These are phyloP conservation scores for Arthrobotrys entomopaga DNA, from an alignment of 2,329 filamentous ascomycete genomes.

Conservation along the genomic window DNA sequence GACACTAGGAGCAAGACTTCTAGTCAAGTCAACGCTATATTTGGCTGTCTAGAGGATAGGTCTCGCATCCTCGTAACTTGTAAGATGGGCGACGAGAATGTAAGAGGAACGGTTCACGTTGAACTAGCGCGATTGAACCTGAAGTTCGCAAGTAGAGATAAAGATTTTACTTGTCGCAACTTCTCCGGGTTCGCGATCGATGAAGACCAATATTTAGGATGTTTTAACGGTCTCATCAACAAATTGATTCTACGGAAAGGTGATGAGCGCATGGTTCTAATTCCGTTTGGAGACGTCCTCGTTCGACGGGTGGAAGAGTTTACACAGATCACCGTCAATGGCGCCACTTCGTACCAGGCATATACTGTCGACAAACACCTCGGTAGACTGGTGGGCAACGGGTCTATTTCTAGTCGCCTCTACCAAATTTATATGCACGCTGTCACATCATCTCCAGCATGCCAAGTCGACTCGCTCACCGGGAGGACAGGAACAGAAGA, in stretches of 20 bases:
- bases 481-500: slow-evolving; percentile 68
- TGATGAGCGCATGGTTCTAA: slow-evolving; percentile 58
- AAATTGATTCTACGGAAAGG: slow-evolving; percentile 65
- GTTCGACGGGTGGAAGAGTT: slow-evolving; percentile 7
- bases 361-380: slow-evolving; percentile 67
- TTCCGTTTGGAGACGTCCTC: slow-evolving; percentile 32
- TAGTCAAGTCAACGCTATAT: slow-evolving; percentile 59
- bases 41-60: slow-evolving; percentile 62
- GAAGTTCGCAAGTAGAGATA: slow-evolving; percentile 63
- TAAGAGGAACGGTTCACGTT: slow-evolving; percentile 60
- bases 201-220: slow-evolving; percentile 64
- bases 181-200: slow-evolving; percentile 67
- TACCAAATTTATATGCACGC: slow-evolving; percentile 68
- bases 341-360: slow-evolving; percentile 60
- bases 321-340: slow-evolving; percentile 3
- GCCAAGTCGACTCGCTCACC: slow-evolving; percentile 66
- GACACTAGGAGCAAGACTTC: slow-evolving; percentile 62
- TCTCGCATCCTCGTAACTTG: slow-evolving; percentile 59
- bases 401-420: slow-evolving; percentile 67
- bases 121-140: slow-evolving; percentile 66
- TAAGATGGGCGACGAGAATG: background rate
- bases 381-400: slow-evolving; percentile 66
- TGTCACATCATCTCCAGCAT: slow-evolving; percentile 65
- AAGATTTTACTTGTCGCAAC: slow-evolving; percentile 64
- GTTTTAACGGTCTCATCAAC: slow-evolving; percentile 66